Conservation (phyloP, 2,329 filamentous ascomycete species). For the Cladosporium sp. region DNA sequence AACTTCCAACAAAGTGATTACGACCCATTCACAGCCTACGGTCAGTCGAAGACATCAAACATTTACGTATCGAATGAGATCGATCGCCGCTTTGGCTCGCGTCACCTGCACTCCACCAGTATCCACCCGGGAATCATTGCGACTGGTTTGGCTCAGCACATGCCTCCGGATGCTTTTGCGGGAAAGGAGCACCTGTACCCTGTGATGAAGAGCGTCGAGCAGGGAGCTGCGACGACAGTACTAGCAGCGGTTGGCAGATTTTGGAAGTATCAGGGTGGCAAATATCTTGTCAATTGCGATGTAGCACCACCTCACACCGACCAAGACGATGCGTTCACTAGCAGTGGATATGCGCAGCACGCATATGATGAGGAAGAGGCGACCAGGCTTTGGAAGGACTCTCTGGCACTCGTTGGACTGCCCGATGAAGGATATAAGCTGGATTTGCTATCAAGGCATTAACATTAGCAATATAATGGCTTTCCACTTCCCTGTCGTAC, state of each 20-base stretch:
- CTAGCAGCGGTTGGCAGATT: constrained; percentile 41
- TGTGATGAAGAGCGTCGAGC: constrained; percentile 37
- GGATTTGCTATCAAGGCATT: too few species aligned
- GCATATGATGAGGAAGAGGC: not conserved
- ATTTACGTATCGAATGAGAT: constrained; percentile 55
- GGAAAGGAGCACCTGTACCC: not conserved
- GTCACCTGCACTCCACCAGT: constrained; percentile 46
- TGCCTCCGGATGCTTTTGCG: not conserved
- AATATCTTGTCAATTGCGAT: not conserved
- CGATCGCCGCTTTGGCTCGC: constrained; percentile 49
- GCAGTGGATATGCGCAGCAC: not conserved
- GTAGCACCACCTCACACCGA: not conserved
- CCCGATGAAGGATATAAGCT: too few species aligned
- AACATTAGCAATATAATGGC: too few species aligned
- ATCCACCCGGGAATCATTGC: constrained; percentile 46
- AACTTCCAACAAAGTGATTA: constrained; percentile 32
- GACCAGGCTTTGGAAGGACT: not conserved
- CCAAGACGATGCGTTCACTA: not conserved
- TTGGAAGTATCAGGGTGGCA: not conserved
- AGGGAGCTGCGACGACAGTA: constrained; percentile 52
- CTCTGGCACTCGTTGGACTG: not conserved
- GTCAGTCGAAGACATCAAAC: constrained; percentile 54
- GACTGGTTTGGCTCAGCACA: not conserved
- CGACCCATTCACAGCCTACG: constrained; percentile 42
- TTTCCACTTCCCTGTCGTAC: too few species aligned